Conservation (phyloP, 345 rosid species). For the Syzygium grande region DNA sequence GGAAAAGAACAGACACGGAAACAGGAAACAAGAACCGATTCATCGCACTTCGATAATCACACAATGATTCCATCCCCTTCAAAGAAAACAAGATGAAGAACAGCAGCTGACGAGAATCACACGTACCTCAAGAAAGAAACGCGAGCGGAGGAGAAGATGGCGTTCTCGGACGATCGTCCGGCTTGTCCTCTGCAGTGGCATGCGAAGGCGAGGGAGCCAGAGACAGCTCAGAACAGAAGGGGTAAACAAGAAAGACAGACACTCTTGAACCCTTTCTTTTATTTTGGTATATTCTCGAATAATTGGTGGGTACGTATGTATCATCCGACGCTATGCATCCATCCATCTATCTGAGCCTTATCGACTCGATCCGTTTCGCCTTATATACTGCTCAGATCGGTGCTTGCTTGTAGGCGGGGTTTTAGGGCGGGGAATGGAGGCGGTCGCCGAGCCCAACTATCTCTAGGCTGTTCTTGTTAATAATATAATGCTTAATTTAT, state of each 20-base stretch:
- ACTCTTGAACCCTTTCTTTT: background rate
- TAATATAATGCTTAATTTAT: background rate
- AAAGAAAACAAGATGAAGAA: background rate
- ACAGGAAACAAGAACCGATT: background rate
- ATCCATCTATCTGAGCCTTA: background rate
- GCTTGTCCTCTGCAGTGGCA: background rate
- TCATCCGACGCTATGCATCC: background rate
- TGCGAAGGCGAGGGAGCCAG: background rate
- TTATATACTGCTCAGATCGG: background rate
- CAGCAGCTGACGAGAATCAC: background rate
- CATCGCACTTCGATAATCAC: background rate
- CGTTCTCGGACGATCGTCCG: background rate
- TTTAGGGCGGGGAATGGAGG: slow-evolving; percentile 5
- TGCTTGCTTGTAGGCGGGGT: slow-evolving; percentile 14
- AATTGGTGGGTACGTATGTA: background rate
- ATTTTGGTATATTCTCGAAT: background rate
- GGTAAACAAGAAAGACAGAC: background rate
- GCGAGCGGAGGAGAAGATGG: background rate
- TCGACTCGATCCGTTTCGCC: background rate
- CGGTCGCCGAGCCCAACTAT: background rate
- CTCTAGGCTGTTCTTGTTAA: background rate
- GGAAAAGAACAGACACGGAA: background rate
- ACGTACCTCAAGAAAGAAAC: background rate
- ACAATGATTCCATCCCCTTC: background rate
- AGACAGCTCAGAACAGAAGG: background rate